Evolutionary conservation across 306 rosid species (phyloP), one percentile per base, ranked within the genome.

Genomic region (Potentilla sterilis): DNA sequence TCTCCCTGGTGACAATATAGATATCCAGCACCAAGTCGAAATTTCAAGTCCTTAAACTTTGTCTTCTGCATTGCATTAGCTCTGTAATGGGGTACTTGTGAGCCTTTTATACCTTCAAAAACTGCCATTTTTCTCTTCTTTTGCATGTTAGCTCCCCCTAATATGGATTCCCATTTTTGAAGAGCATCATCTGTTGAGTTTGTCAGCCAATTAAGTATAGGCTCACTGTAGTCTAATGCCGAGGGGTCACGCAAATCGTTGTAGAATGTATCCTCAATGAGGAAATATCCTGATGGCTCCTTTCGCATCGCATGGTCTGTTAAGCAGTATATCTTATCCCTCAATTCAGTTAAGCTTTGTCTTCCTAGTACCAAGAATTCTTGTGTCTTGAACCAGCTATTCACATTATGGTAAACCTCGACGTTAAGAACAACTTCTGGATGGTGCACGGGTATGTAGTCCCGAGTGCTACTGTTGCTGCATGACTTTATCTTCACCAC

Each of bases 1-100:
- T 87, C 81, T 44, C 97, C 96, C 98, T 91, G 97, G 85, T 93
- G 98, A 81, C 94, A 93, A 67, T 89, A 93, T 52, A 91, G 92
- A 78, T 91, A 91, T 62, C 96, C 94, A 47, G 91, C 87, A 49
- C 97, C 97, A 70, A 90, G 91, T 68, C 87, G 88, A 81, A 91
- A 87, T 75, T 83, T 82, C 40, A 91, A 51, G 82, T 91, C 97
- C 79, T 81, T 83, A 70, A 94, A 88, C 51, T 86, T 87, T 19
- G 70, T 83, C 82, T 65, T 85, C 59, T 86, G 81, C 98, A 91
- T 94, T 82, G 85, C 82, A 75, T 79, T 28, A 19, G 90, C 81
- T 83, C 75, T 83, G 54, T 88, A 87, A 38, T 63, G 81, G 72
- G 98, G 93, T 77, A 91, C 74, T 34, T 72, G 79, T 35, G 85